Percentiles rank a stretch among this genome's conserved stretches.
Evolutionary conservation across 1,284 basidiomycete species (phyloP).

Genomic region (Tranzscheliella williamsii): DNA sequence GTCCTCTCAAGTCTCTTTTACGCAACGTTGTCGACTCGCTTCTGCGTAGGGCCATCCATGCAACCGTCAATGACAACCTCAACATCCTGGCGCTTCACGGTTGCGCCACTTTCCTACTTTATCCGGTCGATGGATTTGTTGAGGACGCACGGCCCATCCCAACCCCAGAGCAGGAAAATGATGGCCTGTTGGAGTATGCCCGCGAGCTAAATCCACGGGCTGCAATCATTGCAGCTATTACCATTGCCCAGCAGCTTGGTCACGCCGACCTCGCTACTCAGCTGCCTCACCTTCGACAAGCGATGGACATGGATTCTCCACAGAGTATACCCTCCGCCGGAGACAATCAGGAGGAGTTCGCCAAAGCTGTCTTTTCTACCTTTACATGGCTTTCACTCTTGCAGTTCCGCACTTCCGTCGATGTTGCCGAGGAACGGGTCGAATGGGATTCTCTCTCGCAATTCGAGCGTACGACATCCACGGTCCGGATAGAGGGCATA

Average conservation of each 20-base stretch:
- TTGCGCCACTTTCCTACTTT: conserved; percentile 25
- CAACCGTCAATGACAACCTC: conserved; percentile 14
- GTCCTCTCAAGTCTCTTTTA: conserved; percentile 2
- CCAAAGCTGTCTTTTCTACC: conserved; percentile 26
- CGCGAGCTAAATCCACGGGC: conserved; percentile 29
- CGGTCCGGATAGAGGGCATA: conserved; percentile 6
- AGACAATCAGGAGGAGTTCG: conserved; percentile 15
- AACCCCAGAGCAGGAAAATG: conserved; percentile 19
- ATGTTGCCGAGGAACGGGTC: conserved; percentile 32
- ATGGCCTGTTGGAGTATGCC: conserved; percentile 24
- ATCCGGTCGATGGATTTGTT: conserved; percentile 26
- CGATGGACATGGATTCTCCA: conserved; percentile 14
- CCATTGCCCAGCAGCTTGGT: conserved; percentile 18
- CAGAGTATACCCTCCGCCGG: conserved; percentile 1
- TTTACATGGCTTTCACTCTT: conserved; percentile 32
- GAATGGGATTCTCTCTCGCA: conserved; percentile 31
- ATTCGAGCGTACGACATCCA: conserved; percentile 18
- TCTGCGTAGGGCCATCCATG: conserved; percentile 22
- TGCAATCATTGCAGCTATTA: conserved; percentile 24
- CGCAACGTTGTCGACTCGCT: conserved; percentile 23
- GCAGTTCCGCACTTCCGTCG: conserved; percentile 27
- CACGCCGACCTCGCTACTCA: conserved; percentile 15
- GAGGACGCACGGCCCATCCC: conserved; percentile 9
- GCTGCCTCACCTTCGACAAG: conserved; percentile 15
- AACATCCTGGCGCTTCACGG: conserved; percentile 32